Conservation (phyloP, 306 rosid genomes). For the Pachyrhizus erosus region DNA sequence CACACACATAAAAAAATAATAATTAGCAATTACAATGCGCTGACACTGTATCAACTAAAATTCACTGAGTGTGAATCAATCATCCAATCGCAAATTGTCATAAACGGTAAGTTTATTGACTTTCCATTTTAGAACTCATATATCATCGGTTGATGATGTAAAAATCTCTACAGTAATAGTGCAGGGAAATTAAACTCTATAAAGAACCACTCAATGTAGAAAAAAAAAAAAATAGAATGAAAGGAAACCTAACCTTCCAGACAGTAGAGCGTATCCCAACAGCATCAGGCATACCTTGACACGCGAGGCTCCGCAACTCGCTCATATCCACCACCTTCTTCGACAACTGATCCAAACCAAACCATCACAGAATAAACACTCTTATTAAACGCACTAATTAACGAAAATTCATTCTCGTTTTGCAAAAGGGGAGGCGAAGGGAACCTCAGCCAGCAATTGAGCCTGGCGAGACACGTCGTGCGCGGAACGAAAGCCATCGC, state of each 20-base stretch:
- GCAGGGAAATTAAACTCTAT: not conserved
- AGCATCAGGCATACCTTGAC: constrained; percentile 92
- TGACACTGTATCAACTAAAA: not conserved
- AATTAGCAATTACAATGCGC: not conserved
- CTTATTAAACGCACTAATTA: not conserved
- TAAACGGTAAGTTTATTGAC: not conserved
- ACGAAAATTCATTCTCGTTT: not conserved
- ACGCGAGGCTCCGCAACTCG: constrained; percentile 73
- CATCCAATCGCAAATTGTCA: not conserved
- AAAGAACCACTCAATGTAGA: not conserved
- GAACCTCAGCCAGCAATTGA: constrained; percentile 83
- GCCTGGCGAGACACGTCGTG: constrained; percentile 84
- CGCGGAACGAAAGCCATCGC: constrained; percentile 50
- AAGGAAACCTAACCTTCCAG: constrained; percentile 73
- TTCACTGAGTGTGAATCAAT: not conserved
- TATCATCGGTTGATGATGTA: not conserved
- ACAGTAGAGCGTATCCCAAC: constrained; percentile 91
- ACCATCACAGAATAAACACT: constrained; percentile 12
- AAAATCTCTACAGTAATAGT: not conserved
- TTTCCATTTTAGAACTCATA: not conserved
- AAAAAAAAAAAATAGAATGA: not conserved
- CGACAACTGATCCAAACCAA: constrained; percentile 55
- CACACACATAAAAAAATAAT: not conserved
- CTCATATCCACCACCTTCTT: constrained; percentile 74
- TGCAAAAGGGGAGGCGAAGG: not conserved